Conservation (phyloP, 2,329 filamentous ascomycete species). For the Colletotrichum euphorbiae region DNA sequence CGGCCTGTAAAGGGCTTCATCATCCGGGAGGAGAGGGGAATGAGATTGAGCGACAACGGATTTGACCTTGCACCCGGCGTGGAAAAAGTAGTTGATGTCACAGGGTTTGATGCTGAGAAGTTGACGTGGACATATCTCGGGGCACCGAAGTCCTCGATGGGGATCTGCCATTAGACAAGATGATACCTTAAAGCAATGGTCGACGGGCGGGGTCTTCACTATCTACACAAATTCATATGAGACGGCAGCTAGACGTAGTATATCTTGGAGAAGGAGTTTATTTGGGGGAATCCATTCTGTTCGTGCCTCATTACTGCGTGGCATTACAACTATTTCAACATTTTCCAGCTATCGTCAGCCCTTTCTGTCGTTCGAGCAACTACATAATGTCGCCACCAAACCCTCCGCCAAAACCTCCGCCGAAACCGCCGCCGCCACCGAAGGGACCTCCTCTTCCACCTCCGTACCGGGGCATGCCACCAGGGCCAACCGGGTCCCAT, state of each 20-base stretch:
- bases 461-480: constrained; percentile 60
- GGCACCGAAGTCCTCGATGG: constrained; percentile 30
- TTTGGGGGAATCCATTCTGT: neutral
- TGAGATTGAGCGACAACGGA: constrained; percentile 66
- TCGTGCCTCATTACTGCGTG: constrained; percentile 36
- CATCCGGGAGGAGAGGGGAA: constrained; percentile 59
- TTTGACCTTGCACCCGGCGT: constrained; percentile 68
- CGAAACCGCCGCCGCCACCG: constrained; percentile 49
- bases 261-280: too few relatives aligned
- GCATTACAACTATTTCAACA: constrained; percentile 18
- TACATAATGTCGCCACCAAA: constrained; percentile 46
- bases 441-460: constrained; percentile 53
- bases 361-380: neutral
- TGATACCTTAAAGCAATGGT: neutral
- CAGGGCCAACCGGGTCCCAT: constrained; percentile 88
- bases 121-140: constrained; percentile 41
- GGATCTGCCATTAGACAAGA: neutral
- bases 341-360: neutral
- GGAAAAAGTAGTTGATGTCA: constrained; percentile 41
- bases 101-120: constrained; percentile 21
- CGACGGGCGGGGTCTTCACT: too few relatives aligned
- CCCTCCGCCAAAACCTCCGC: constrained; percentile 51
- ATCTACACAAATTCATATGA: too few relatives aligned
- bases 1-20: constrained; percentile 69
- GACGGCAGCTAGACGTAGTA: too few relatives aligned